Evolutionary conservation across 495 filamentous ascomycete species (phyloP), one percentile per base, ranked within the genome.

Genomic region (Annulohypoxylon maeteangense): DNA sequence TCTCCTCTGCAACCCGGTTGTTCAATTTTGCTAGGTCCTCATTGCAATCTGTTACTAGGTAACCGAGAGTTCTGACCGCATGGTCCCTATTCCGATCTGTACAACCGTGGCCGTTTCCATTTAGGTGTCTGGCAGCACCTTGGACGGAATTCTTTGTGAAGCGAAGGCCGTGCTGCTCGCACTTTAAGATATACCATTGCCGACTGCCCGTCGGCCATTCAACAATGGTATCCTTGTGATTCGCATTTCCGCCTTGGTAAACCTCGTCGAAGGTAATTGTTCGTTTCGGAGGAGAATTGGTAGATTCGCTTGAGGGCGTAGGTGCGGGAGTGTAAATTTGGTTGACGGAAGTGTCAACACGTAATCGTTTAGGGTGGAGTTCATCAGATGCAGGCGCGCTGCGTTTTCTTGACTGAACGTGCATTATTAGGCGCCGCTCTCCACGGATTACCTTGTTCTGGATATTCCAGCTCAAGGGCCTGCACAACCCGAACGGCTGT

Each of bases 101-200:
- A 47, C 76, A 55, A 4, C 76, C 76, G 40, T 85, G 83, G 27
- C 74, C 60, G 4, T 50, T 55, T 8, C 80, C 75, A 20, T 78
- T 76, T 0, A 85, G 64, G 51, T 85, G 83, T 44, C 80, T 82
- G 0, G 80, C 81, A 1, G 83, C 82, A n/a, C 81, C 83, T 1
- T 57, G 54, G 5, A 83, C 55, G 0, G 82, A 75, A 50, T 80
- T 76, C n/a, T 22, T 62, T n/a, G 73, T 78, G 57, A 85, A 85
- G 16, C 81, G 81, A 12, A 82, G 75, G 0, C 64, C 57, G 12
- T 85, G 83, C 51, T 81, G 72, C 12, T 81, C 81, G 62, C 83
- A 85, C 62, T 76, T 79, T 11, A 84, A 40, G 18, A 85, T 83
- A 44, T 82, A 84, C 64, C 74, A 84, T 0, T 67, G 27, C 3